Evolutionary conservation across 306 rosid species (phyloP), one percentile per base, ranked within the genome.

Genomic region (Dryas alaskensis): DNA sequence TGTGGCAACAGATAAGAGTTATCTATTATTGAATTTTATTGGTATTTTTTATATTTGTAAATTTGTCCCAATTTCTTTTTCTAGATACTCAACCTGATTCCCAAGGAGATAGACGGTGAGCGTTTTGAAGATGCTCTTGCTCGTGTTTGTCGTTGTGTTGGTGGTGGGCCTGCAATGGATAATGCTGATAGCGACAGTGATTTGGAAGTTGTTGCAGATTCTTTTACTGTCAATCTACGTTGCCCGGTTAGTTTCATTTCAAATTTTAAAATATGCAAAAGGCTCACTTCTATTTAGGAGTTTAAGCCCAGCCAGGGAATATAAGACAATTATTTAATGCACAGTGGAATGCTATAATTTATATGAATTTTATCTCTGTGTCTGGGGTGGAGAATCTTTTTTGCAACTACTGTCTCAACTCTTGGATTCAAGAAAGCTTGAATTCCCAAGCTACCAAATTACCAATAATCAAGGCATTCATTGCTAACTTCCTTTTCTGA

Each of bases 111-210:
- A 43, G 89, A 90, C 9, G 98, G 99, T n/a, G 99, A 95, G 83
- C 66, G 39, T 67, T 88, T 92, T 63, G 93, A 95, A 80, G 96
- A 86, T 59, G 98, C 99, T 72, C 92, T 95, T 82, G 93, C 96
- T 54, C 99, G 99, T 4, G 95, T 95, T 52, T 74, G 92, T 75
- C 89, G 88, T 69, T 83, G 97, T 53, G 85, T 86, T 43, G 90
- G 93, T 81, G 96, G 99, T 76, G 97, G 99, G 66, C 86, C 84
- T 80, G 81, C 91, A 19, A 79, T 78, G 43, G 96, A 89, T 80
- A 83, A 90, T 68, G 97, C 84, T 78, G 99, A 86, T 70, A 92
- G 96, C 61, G 98, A 95, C 81, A 95, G 98, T 83, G 99, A 95
- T 80, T 72, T 95, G 78, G 99, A 95, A 84, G 97, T 95, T 44